Conservation (phyloP, 805 yeast genomes). For the Hanseniaspora vineae region DNA sequence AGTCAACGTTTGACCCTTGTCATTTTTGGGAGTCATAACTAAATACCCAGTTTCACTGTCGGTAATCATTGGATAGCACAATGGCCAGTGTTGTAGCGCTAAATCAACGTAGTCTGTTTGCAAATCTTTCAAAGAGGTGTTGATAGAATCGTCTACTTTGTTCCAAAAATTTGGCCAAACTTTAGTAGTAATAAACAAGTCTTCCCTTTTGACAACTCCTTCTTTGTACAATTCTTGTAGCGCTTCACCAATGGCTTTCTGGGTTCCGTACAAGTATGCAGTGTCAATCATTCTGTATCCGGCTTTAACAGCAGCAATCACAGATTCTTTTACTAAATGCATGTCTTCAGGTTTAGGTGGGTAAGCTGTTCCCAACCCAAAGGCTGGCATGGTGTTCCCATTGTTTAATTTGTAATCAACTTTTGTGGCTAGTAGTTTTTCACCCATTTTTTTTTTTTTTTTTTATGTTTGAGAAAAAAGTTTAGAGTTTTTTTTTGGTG, state of each 20-base stretch:
- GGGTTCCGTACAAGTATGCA: constrained; percentile 30
- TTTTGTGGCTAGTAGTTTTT: background rate
- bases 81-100: constrained; percentile 31
- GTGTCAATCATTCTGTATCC: constrained; percentile 14
- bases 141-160: constrained; percentile 38
- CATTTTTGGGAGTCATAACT: too few species aligned
- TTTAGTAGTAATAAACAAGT: constrained; percentile 61
- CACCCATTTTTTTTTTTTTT: background rate
- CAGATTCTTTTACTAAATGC: constrained; percentile 36
- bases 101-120: constrained; percentile 67
- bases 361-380: constrained; percentile 59
- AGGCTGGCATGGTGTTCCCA: constrained; percentile 37
- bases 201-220: constrained; percentile 37
- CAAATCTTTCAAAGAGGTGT: constrained; percentile 43
- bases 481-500: background rate
- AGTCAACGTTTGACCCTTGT: too few species aligned
- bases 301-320: constrained; percentile 52
- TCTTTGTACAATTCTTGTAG: constrained; percentile 32
- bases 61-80: too few species aligned
- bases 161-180: constrained; percentile 48
- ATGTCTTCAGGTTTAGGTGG: constrained; percentile 36
- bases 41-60: too few species aligned
- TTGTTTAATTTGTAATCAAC: background rate
- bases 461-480: too few species aligned
- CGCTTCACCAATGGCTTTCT: constrained; percentile 32